Conservation (phyloP, 805 yeast genomes). For the Ogataea siamensis region DNA sequence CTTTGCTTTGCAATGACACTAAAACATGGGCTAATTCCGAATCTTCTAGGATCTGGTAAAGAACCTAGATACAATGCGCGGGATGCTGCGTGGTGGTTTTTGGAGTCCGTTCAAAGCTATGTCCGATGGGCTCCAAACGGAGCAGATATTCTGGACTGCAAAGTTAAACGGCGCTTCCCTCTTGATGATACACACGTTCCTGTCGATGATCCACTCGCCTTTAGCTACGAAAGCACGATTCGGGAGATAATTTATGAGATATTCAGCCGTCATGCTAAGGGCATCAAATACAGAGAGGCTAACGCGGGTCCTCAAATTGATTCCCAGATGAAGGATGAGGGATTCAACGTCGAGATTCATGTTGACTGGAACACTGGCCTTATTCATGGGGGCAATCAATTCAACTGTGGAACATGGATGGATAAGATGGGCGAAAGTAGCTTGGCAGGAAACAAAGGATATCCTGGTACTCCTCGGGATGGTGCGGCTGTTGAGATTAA, state of each 20-base stretch:
- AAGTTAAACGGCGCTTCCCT: conserved; percentile 76
- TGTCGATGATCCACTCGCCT: conserved; percentile 71
- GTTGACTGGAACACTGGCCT: conserved; percentile 92
- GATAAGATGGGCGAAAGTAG: conserved; percentile 98
- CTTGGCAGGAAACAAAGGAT: conserved; percentile 80
- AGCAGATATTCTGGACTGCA: conserved; percentile 58
- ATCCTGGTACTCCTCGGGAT: conserved; percentile 96
- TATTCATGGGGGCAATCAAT: conserved; percentile 86
- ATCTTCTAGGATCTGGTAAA: conserved; percentile 85
- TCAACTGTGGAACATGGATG: conserved; percentile 99
- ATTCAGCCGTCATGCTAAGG: conserved; percentile 82
- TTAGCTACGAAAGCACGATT: conserved; percentile 64
- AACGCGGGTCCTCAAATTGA: conserved; percentile 90
- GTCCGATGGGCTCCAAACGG: conserved; percentile 69
- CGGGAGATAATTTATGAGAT: conserved; percentile 82
- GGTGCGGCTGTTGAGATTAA: conserved; percentile 94
- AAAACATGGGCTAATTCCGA: conserved; percentile 94
- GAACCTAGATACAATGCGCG: conserved; percentile 95
- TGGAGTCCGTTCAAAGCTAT: conserved; percentile 87
- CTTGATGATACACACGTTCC: conserved; percentile 77
- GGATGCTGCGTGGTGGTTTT: conserved; percentile 95
- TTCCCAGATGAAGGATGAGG: conserved; percentile 88
- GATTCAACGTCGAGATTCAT: conserved; percentile 76
- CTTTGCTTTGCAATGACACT: conserved; percentile 85
- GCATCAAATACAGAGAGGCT: conserved; percentile 87